Base-by-base conservation (phyloP, 306 rosid species). In the Prunus fruticosa region DNA sequence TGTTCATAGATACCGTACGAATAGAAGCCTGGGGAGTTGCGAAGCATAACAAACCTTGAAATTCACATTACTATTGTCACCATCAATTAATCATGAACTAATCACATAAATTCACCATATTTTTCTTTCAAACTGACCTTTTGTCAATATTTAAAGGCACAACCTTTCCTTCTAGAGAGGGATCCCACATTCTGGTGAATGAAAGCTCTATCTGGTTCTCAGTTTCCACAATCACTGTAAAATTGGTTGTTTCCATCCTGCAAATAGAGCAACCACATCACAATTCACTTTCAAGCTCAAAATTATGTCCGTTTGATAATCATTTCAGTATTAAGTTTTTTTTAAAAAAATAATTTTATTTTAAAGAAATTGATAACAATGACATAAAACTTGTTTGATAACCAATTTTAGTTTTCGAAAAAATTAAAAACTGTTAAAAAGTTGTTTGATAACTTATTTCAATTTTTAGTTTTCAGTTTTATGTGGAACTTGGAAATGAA, bases 121-220 rank as follows among this genome's bases (percentile, higher is more conserved):
- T 60, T 10, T 27, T 28, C n/a, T 14, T 34, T 16, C 56, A 32
- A 53, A 13, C 11, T 22, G 0, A 76, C 84, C 84, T 76, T 71
- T 53, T 81, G 67, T 81, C 85, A 20, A 81, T 56, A 41, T 81
- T 76, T 25, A 81, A 67, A 8, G 85, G 85, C 7, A 81, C 85
- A 6, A 18, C 30, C 50, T 71, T 13, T n/a, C 85, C 85, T 5
- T 81, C 70, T 2, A 28, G 66, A 45, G 81, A 64, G 23, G 74
- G 75, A 47, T 81, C 49, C 85, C 85, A 81, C 22, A 58, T 72
- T 71, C 81, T 81, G n/a, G 78, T 81, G 74, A 81, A 81, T 18
- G 85, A 81, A 22, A 81, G 25, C 74, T 81, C 85, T 54, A 81
- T 66, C 56, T 81, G 85, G 11, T 76, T 81, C 64, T 81, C 85